Percentiles rank a stretch among this genome's conserved stretches.
Conservation (phyloP, 164 flowering plant species). For the Stephania cephalantha region DNA sequence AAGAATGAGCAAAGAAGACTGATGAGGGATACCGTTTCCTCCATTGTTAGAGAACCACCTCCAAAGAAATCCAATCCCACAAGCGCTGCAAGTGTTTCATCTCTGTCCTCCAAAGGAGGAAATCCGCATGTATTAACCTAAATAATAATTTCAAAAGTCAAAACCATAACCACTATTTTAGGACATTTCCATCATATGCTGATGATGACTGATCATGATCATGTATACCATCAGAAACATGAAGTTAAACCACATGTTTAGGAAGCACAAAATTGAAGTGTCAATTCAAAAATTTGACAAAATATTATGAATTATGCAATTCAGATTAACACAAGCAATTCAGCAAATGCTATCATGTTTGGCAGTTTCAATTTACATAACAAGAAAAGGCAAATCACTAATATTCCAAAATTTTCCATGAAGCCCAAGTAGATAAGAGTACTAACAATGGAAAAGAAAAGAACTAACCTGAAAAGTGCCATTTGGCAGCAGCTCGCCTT, state of each 20-base stretch:
- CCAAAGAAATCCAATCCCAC: slow-evolving; percentile 88
- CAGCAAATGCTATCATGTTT: neutral
- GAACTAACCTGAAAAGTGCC: slow-evolving; percentile 77
- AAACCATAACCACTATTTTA: neutral
- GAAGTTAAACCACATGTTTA: neutral
- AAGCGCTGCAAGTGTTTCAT: slow-evolving; percentile 47
- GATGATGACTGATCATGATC: neutral
- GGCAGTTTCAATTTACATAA: neutral
- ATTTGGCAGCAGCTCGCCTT: slow-evolving; percentile 74
- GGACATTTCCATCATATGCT: neutral
- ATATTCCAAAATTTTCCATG: neutral
- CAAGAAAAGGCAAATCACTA: neutral
- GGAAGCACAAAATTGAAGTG: too few relatives aligned
- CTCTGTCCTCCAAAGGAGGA: slow-evolving; percentile 93
- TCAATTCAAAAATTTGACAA: neutral
- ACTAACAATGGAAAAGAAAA: slow-evolving; percentile 7
- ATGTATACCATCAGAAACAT: neutral
- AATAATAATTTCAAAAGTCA: slow-evolving; percentile 1
- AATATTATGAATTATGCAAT: too few relatives aligned
- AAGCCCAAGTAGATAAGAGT: neutral
- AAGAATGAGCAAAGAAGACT: neutral
- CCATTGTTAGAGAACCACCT: slow-evolving; percentile 55
- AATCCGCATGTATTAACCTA: slow-evolving; percentile 90
- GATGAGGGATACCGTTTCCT: slow-evolving; percentile 68
- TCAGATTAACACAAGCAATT: neutral